Base-by-base conservation (phyloP, 2,329 filamentous ascomycete species). In the Biscogniauxia marginata region DNA sequence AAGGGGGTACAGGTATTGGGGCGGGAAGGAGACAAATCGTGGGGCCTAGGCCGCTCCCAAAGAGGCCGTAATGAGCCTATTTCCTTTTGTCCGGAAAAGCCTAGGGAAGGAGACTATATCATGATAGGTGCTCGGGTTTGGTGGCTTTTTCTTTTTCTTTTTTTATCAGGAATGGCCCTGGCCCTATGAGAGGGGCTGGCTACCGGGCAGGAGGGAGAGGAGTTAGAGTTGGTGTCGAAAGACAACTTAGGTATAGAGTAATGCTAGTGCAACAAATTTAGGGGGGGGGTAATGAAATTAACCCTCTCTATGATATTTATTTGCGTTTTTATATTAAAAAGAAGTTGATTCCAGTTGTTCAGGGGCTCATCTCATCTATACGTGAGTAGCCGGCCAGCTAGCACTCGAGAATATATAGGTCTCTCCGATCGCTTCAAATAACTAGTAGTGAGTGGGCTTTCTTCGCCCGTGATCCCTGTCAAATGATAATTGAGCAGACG, bases 21-120 rank as follows among this genome's bases (percentile, higher is more conserved):
- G 85, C 86, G 1, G 86, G 86, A 0, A 79, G 87, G 69, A 82
- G 90, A 69, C 89, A 90, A 76, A 92, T 93, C 71, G 86, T 90
- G n/a, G 90, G 90, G 9, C 89, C 89, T 0, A 78, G 89, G 68
- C 88, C 89, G 49, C 76, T 88, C 64, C 84, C 84, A 34, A 75
- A 76, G 22, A 59, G 66, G 50, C 70, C 69, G 23, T 63, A 43
- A 61, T 25, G 24, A 34, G 6, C 16, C 7, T 39, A 7, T 46
- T 46, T 46, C 44, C 13, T 47, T 47, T 47, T 47, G 46, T 47
- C 3, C n/a, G 18, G 18, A 8, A 46, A 47, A 24, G 13, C 13
- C 45, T 44, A 6, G 11, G 39, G 19, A 44, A 44, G 30, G 8
- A 7, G 7, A 39, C 16, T 16, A 39, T 39, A 39, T 7, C 8